Evolutionary conservation across 176 grass and related monocot species (phyloP).

Genomic region (Poa annua): DNA sequence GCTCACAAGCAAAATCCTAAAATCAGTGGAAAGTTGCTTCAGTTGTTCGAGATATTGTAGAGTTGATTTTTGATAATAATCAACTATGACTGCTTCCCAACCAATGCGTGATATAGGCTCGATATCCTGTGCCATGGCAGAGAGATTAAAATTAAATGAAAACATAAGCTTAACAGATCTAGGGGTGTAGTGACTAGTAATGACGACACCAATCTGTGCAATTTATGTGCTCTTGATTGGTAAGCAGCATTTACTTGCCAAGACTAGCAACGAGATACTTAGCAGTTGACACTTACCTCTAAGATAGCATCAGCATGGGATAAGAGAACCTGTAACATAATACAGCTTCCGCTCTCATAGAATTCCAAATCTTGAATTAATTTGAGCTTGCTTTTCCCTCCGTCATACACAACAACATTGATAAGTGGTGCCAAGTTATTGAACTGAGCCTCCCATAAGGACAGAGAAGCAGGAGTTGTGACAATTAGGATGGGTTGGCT

Average conservation of each 20-base stretch:
- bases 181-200: conserved; percentile 30
- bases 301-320: conserved; percentile 68
- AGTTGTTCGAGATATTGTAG: conserved; percentile 61
- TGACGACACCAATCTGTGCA: neutral
- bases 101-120: conserved; percentile 54
- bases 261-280: conserved; percentile 32
- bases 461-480: conserved; percentile 52
- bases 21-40: conserved; percentile 63
- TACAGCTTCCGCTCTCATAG: conserved; percentile 48
- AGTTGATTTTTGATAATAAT: conserved; percentile 63
- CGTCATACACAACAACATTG: conserved; percentile 68
- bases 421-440: conserved; percentile 65
- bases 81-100: conserved; percentile 85
- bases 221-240: conserved; percentile 21
- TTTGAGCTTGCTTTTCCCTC: conserved; percentile 56
- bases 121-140: conserved; percentile 61
- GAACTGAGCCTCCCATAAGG: conserved; percentile 77
- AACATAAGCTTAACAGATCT: neutral
- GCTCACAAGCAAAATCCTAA: conserved; percentile 78
- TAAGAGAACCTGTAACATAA: conserved; percentile 81
- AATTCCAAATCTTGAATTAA: conserved; percentile 65
- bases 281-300: conserved; percentile 56
- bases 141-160: conserved; percentile 22
- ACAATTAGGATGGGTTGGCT: conserved; percentile 73
- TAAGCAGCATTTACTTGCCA: conserved; percentile 9